Evolutionary conservation across 1,284 basidiomycete genomes (phyloP), one percentile per base, ranked within the genome.

Genomic region (Leccinum insolens): DNA sequence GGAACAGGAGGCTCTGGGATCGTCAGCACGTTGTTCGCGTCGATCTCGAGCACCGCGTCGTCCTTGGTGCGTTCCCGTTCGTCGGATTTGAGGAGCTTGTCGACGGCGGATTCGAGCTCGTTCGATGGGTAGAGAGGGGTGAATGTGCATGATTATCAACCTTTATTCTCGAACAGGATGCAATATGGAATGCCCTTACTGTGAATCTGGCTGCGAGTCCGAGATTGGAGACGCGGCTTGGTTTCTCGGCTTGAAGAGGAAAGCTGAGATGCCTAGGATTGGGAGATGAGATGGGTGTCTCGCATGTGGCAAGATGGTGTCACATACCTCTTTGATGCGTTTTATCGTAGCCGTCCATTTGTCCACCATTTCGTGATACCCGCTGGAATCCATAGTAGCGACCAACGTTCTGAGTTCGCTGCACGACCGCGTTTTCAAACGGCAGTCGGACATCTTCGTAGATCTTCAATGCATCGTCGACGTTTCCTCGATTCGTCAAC

Each of bases 191-290:
- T 65, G 62, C 20, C 15, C 78, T 66, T 72, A 90, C 92, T 82
- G 91, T 93, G 82, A 96, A 96, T 73, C 91, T 93, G 0, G 94
- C 90, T 2, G 88, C 86, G n/a, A 96, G 83, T 71, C 93, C 90
- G 3, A 93, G 83, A 73, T 90, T 95, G 15, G 93, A 94, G n/a
- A 86, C 83, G 31, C 31, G 31, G 31, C 31, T 34, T 34, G 31
- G 31, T 34, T 34, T 34, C 31, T 34, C 31, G 8, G 31, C 31
- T 34, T 34, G 31, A 34, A 34, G 31, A 34, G 31, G 31, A 34
- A 34, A 34, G 31, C 31, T 34, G 31, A 34, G 31, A 34, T 34
- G 31, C 31, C 31, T 34, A 34, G 31, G 31, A 34, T 34, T 34
- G 31, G 31, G 31, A 34, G 31, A 34, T 34, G 31, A 34, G 31